Evolutionary conservation across 148 eudicot species (phyloP).

Genomic region (Arbutus unedo): DNA sequence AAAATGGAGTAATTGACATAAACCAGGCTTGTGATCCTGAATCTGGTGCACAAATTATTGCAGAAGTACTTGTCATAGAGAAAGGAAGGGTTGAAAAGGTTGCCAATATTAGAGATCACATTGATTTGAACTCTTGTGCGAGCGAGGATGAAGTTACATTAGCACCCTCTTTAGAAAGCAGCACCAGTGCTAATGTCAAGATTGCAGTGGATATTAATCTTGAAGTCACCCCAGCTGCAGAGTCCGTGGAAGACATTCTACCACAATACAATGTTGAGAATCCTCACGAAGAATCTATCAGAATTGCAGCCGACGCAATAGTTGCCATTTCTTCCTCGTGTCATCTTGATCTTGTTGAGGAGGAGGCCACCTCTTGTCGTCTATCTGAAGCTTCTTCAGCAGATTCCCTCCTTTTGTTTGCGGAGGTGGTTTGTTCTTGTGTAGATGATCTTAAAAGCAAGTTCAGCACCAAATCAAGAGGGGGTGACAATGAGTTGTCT

Average conservation of each 20-base stretch:
- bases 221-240: slow-evolving; percentile 38
- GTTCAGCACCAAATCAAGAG: background rate
- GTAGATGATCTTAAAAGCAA: slow-evolving; percentile 23
- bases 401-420: slow-evolving; percentile 60
- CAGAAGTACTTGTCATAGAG: slow-evolving; percentile 29
- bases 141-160: slow-evolving; percentile 52
- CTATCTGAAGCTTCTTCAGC: slow-evolving; percentile 29
- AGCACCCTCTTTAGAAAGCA: slow-evolving; percentile 33
- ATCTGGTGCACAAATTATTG: slow-evolving; percentile 16
- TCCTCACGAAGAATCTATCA: slow-evolving; percentile 24
- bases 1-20: slow-evolving; percentile 49
- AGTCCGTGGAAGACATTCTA: slow-evolving; percentile 33
- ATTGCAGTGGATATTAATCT: slow-evolving; percentile 40
- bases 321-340: slow-evolving; percentile 43
- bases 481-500: no score
- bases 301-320: slow-evolving; percentile 66
- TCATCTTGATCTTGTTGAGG: no score
- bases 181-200: slow-evolving; percentile 32
- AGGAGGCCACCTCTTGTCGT: background rate
- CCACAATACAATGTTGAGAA: slow-evolving; percentile 14
- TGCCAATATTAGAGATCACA: slow-evolving; percentile 32
- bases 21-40: slow-evolving; percentile 48
- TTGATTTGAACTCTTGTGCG: slow-evolving; percentile 71
- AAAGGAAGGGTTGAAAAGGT: slow-evolving; percentile 29
- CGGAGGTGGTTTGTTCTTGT: slow-evolving; percentile 38